Base-by-base conservation (phyloP, 805 yeast species). In the Priceomyces medius region DNA sequence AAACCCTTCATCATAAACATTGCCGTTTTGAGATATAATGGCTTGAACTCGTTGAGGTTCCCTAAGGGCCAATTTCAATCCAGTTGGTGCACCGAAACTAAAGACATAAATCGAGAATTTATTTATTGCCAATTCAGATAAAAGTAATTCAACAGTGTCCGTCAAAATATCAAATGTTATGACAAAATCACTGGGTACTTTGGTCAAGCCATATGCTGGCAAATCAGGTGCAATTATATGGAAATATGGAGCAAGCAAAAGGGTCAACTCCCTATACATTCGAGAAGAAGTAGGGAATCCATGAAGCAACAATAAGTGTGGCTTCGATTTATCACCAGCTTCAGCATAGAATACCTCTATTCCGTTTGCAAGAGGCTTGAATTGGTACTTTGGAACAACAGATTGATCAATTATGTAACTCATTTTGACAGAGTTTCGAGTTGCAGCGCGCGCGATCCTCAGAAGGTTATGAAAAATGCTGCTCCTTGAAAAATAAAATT, bases 81-180 rank as follows among this genome's bases (percentile, higher is more conserved):
- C 76, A 6, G 62, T 60, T 7, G 76, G 76, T 7, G 74, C 62
- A 31, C 77, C 76, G 44, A 71, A 71, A 47, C 71, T 76, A 46
- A 71, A 71, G 17, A 69, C 46, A 46, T 67, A 71, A 16, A 69
- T 44, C 10, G 56, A 49, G 36, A 61, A 68, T 33, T 56, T 60
- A 5, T 47, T 39, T 24, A 68, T 44, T 1, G 46, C 47, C 20
- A 68, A 42, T 1, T 35, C 45, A 9, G 56, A 52, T 18, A 66
- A 45, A 41, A 71, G 64, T 16, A 49, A 47, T 7, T 47, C 63
- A 31, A 69, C 48, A 2, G 70, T 48, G n/a, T 55, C 50, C 3
- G 71, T 51, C 20, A 71, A 27, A 21, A 45, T 53, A 3, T 50
- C 67, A 47, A 71, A 71, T 7, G 57, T 54, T 40, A 51, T 58